Evolutionary conservation across 805 yeast genomes (phyloP).

Genomic region (Candida ipomoeae): DNA sequence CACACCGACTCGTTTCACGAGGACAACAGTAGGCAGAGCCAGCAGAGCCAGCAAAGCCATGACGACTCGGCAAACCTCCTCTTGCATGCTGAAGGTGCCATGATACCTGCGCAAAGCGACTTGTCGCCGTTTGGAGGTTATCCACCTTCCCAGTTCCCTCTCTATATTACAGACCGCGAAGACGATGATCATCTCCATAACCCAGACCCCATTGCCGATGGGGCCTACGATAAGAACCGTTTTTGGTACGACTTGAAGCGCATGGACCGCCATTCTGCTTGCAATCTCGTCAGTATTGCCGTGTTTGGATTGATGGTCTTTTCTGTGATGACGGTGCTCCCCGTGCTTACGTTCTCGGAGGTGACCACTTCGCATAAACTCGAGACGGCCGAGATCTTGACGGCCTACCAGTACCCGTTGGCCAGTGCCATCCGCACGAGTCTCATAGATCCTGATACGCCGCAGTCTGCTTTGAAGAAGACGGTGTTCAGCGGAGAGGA

Average conservation of each 20-base stretch:
- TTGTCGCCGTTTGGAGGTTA: conserved; percentile 86
- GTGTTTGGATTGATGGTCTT: conserved; percentile 56
- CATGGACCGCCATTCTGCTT: conserved; percentile 58
- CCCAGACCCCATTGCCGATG: conserved; percentile 93
- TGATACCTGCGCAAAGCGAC: conserved; percentile 5
- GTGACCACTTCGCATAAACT: conserved; percentile 33
- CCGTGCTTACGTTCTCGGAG: conserved; percentile 82
- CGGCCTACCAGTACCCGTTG: conserved; percentile 54
- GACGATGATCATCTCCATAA: conserved; percentile 93
- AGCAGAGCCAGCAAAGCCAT: background rate
- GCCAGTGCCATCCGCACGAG: conserved; percentile 56
- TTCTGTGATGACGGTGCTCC: conserved; percentile 69
- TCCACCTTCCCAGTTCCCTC: conserved; percentile 94
- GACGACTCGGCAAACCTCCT: background rate
- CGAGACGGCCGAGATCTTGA: conserved; percentile 41
- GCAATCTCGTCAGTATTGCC: conserved; percentile 58
- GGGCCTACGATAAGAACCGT: conserved; percentile 70
- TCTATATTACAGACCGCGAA: conserved; percentile 88
- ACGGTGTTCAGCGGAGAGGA: conserved; percentile 22
- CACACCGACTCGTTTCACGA: background rate
- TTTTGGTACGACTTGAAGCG: conserved; percentile 59
- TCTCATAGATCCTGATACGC: conserved; percentile 74
- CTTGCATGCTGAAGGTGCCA: background rate
- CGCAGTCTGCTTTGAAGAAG: conserved; percentile 46
- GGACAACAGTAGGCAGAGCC: background rate